Conservation (phyloP, 2,329 filamentous ascomycete genomes). For the Calonectria pauciramosa region DNA sequence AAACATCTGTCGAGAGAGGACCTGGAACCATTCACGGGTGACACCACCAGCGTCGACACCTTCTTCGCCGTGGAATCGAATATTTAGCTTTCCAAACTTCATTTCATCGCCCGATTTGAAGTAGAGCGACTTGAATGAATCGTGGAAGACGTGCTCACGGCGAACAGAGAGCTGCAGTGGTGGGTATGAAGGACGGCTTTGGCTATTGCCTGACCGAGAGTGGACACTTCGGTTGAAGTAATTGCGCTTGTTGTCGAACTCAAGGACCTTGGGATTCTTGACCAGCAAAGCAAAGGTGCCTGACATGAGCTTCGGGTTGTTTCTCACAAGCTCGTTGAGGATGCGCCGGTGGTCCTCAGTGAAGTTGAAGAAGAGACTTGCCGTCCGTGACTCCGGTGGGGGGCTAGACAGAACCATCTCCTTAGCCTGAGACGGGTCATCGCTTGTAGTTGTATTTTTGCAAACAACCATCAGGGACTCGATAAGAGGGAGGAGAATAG, state of each 20-base stretch:
- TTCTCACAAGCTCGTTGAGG: slow-evolving; percentile 95
- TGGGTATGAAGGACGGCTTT: slow-evolving; percentile 78
- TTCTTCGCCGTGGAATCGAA: slow-evolving; percentile 97
- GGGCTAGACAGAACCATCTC: slow-evolving; percentile 83
- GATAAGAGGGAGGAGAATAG: slow-evolving; percentile 92
- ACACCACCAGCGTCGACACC: slow-evolving; percentile 98
- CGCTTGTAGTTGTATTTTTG: slow-evolving; percentile 92
- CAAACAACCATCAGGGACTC: slow-evolving; percentile 99
- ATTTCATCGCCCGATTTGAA: slow-evolving; percentile 98
- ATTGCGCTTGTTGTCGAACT: slow-evolving; percentile 99
- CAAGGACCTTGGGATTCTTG: slow-evolving; percentile 98
- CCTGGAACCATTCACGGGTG: slow-evolving; percentile 99
- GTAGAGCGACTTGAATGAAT: slow-evolving; percentile 98
- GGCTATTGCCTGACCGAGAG: slow-evolving; percentile 73
- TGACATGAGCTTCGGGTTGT: slow-evolving; percentile 98
- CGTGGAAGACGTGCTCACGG: slow-evolving; percentile 95
- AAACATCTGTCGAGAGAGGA: slow-evolving; percentile 97
- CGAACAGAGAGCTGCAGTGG: slow-evolving; percentile 88
- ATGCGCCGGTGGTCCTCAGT: slow-evolving; percentile 98
- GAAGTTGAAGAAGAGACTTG: slow-evolving; percentile 95
- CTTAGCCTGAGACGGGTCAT: slow-evolving; percentile 71
- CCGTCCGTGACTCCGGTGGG: slow-evolving; percentile 82
- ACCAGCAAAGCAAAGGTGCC: slow-evolving; percentile 96
- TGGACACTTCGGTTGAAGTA: slow-evolving; percentile 98
- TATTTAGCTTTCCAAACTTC: slow-evolving; percentile 98